phyloP scores from a whole-genome alignment of 495 filamentous ascomycete genomes.

The Aspergillus sclerotioniger region DNA sequence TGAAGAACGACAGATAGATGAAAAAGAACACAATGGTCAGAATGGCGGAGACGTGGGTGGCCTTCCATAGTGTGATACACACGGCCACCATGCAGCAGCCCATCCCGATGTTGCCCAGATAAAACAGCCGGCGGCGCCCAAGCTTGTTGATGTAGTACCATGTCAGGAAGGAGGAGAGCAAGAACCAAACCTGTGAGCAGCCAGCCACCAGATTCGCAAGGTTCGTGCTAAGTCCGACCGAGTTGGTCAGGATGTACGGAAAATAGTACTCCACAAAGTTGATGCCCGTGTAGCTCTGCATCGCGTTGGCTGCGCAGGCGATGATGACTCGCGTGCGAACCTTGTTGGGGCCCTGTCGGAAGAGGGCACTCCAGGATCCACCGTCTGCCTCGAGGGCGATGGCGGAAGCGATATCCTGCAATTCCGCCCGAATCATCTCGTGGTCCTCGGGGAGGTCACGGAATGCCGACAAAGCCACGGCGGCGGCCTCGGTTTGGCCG shows the following conservation, averaged over 20 bases:
- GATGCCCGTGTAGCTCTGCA: background rate
- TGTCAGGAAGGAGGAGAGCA: background rate
- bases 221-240: background rate
- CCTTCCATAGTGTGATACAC: background rate
- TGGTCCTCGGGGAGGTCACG: conserved; percentile 31
- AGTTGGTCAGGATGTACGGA: no score
- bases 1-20: background rate
- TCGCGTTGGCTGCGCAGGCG: no score
- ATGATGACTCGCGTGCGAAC: no score
- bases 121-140: background rate
- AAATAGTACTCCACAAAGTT: background rate
- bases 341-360: background rate
- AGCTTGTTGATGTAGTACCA: background rate
- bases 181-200: background rate
- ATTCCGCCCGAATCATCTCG: conserved; percentile 7
- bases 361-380: background rate
- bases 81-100: background rate
- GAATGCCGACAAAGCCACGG: conserved; percentile 60
- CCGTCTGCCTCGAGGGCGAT: background rate
- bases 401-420: background rate
- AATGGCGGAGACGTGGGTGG: background rate
- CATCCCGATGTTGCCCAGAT: background rate
- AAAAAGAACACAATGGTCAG: background rate
- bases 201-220: background rate
- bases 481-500: conserved; percentile 58